Percentiles rank a stretch among this genome's conserved stretches.
Conservation (phyloP, 768 basidiomycete species). For the Russula compacta region DNA sequence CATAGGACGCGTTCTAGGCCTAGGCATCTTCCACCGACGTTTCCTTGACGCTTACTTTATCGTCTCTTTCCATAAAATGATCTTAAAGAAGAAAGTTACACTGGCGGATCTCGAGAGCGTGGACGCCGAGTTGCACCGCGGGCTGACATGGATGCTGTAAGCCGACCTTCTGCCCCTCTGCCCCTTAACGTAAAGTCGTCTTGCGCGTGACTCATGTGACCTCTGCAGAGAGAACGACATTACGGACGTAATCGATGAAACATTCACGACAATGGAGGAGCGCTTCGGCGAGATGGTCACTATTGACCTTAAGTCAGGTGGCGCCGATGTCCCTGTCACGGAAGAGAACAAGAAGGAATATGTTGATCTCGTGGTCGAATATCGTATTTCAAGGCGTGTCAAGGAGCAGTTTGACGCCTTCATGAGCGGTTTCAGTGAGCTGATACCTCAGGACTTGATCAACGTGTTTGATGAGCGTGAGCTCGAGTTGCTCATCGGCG, state of each 20-base stretch:
- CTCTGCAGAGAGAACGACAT: slow-evolving; percentile 88
- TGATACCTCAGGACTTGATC: slow-evolving; percentile 95
- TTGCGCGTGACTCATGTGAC: slow-evolving; percentile 17
- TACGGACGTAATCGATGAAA: slow-evolving; percentile 95
- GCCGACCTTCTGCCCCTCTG: slow-evolving; percentile 26
- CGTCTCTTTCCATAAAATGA: slow-evolving; percentile 99
- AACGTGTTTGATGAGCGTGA: slow-evolving; percentile 99
- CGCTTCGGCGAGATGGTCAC: slow-evolving; percentile 98
- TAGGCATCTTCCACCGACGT: slow-evolving; percentile 97
- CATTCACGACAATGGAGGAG: slow-evolving; percentile 94
- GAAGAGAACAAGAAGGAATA: slow-evolving; percentile 99
- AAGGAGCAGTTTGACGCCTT: slow-evolving; percentile 99
- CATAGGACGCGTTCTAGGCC: slow-evolving; percentile 89
- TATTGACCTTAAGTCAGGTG: slow-evolving; percentile 87
- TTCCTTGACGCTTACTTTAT: slow-evolving; percentile 99
- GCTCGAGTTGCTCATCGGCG: slow-evolving; percentile 92
- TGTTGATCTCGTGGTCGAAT: slow-evolving; percentile 88
- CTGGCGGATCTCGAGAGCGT: slow-evolving; percentile 93
- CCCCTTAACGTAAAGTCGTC: slow-evolving; percentile 9
- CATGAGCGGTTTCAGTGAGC: slow-evolving; percentile 99
- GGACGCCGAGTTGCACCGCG: slow-evolving; percentile 89
- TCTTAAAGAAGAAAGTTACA: slow-evolving; percentile 94
- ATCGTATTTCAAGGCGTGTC: slow-evolving; percentile 94
- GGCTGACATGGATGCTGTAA: slow-evolving; percentile 98
- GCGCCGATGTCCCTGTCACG: slow-evolving; percentile 78